Conservation (phyloP, 345 rosid genomes). For the Citrus sinensis region DNA sequence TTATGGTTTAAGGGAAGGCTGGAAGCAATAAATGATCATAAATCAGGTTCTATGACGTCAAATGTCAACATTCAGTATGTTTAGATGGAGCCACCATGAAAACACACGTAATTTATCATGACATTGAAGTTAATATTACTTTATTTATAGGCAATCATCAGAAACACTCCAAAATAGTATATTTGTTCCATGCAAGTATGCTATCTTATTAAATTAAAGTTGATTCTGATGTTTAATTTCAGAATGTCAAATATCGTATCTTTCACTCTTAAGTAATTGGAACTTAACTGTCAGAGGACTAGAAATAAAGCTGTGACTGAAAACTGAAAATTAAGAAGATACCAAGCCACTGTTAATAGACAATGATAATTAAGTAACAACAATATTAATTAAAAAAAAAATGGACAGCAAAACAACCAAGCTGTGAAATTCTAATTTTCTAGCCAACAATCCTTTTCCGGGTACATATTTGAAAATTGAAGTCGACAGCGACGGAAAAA, state of each 20-base stretch:
- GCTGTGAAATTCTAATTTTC: neutral
- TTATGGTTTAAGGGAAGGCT: neutral
- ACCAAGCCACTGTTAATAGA: neutral
- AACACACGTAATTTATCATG: neutral
- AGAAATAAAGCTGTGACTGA: neutral
- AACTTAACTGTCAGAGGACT: neutral
- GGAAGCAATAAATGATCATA: neutral
- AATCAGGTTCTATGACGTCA: neutral
- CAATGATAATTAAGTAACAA: neutral
- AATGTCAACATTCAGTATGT: neutral
- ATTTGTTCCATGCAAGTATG: neutral
- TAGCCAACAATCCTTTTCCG: neutral
- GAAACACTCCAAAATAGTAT: neutral
- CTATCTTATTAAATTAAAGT: neutral
- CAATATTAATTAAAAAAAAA: neutral
- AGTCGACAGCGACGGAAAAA: neutral
- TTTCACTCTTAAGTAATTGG: constrained; percentile 7
- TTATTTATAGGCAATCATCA: neutral
- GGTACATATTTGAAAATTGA: neutral
- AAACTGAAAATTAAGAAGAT: neutral
- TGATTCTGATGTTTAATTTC: neutral
- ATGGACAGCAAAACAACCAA: neutral
- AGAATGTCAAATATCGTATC: neutral
- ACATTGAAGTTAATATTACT: neutral
- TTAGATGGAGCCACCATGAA: neutral